A percentile compares a stretch with the other conserved stretches of the same genome.
phyloP scores from a whole-genome alignment of 345 rosid genomes.

The Rhodamnia rubescens region DNA sequence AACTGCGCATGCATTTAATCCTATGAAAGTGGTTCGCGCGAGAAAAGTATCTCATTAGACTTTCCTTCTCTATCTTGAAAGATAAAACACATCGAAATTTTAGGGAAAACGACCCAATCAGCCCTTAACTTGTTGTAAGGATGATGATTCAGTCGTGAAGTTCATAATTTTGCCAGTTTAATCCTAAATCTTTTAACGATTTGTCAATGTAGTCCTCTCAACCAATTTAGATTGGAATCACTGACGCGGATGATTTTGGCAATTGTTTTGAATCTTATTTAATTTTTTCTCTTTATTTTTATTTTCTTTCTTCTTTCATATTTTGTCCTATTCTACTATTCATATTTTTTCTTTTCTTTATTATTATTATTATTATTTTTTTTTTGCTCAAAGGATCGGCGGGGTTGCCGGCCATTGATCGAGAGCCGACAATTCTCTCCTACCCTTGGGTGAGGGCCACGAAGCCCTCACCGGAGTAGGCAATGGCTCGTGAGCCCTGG shows the following conservation, averaged over 20 bases:
- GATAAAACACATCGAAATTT: neutral
- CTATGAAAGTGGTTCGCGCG: neutral
- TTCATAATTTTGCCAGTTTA: too few relatives aligned
- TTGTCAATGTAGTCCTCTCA: neutral
- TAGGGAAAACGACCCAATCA: neutral
- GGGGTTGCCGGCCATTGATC: too few relatives aligned
- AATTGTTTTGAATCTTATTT: neutral
- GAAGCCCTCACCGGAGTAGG: too few relatives aligned
- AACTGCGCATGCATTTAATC: neutral
- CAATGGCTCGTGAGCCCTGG: too few relatives aligned
- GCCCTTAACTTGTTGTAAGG: neutral
- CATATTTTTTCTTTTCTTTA: too few relatives aligned
- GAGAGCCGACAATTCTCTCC: too few relatives aligned
- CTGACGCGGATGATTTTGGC: neutral
- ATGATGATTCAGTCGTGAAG: rapidly evolving
- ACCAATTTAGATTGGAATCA: neutral
- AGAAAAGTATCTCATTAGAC: neutral
- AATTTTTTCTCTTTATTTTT: neutral
- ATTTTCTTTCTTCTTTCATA: neutral
- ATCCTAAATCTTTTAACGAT: neutral
- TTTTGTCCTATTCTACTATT: neutral
- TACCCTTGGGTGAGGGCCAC: too few relatives aligned
- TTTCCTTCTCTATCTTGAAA: neutral
- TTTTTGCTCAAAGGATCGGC: too few relatives aligned
- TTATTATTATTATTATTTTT: too few relatives aligned